Evolutionary conservation across 441 rosid species (phyloP), one percentile per base, ranked within the genome.

Genomic region (Populus trichocarpa): DNA sequence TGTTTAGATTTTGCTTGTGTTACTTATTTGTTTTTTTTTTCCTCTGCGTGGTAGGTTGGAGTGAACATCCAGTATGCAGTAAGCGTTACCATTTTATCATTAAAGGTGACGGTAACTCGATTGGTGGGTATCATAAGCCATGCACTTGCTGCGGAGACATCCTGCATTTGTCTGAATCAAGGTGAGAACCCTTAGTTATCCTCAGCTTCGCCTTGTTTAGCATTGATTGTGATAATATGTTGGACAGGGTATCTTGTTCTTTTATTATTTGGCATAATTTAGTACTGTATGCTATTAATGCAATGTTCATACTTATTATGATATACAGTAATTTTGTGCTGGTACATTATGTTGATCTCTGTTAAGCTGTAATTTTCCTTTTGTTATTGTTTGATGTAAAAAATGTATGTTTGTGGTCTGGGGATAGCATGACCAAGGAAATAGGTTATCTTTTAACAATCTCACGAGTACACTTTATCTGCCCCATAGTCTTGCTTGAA

Each of bases 1-100:
- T 25, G 20, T 22, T 14, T 26, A 23, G 7, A 22, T 46, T 22
- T 38, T 70, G 4, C 10, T 22, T 38, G 23, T 33, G 30, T 8
- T 35, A 25, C 40, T 10, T 22, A 38, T 38, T 12, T 42, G 30
- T 8, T 38, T 22, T 30, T 6, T 5, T 33, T 8, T 22, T 28
- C 50, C 0, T 23, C 8, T 53, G 22, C 69, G 25, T 70, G 22
- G 42, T 28, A 91, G 95, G 95, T n/a, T 91, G 95, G 95, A 91
- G 95, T 66, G 89, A 88, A 8, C 89, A 91, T 79, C 95, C 93
- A 8, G 95, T 91, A 0, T 87, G 95, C 72, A 63, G 88, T 23
- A 91, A 86, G 46, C 92, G 95, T 10, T 91, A 91, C 88, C 95
- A 91, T 81, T 91, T 91, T 76, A 87, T 91, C 25, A 83, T 91